phyloP scores from a whole-genome alignment of 495 filamentous ascomycete genomes.

The Astrocystis sublimbata region DNA sequence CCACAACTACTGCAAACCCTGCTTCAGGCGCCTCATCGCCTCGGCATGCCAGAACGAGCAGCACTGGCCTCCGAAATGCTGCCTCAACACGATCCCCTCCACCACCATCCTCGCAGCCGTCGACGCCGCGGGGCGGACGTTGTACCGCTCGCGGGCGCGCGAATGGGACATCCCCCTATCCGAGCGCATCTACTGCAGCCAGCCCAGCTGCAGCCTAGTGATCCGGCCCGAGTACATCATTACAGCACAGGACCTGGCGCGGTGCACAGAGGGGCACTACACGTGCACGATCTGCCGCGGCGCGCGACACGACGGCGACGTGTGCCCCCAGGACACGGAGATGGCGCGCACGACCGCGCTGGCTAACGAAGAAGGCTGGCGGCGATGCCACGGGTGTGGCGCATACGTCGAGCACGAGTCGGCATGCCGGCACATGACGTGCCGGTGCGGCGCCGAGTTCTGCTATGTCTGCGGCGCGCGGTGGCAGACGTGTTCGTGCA shows the following conservation, averaged over 20 bases:
- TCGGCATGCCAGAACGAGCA: constrained; percentile 38
- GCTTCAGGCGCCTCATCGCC: constrained; percentile 43
- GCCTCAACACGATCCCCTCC: constrained; percentile 39
- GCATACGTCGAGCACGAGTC: constrained; percentile 43
- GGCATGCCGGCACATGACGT: constrained; percentile 57
- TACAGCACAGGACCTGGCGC: constrained; percentile 24
- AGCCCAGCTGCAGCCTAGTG: constrained; percentile 34
- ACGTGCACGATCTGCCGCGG: constrained; percentile 41
- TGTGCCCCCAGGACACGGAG: constrained; percentile 39
- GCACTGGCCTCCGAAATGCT: constrained; percentile 51
- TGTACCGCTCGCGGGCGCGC: constrained; percentile 31
- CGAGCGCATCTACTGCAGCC: constrained; percentile 42
- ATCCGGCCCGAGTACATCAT: constrained; percentile 30
- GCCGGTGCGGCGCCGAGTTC: constrained; percentile 51
- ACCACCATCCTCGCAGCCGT: constrained; percentile 34
- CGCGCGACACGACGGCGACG: constrained; percentile 28
- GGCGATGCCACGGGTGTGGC: constrained; percentile 29
- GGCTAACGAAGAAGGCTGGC: constrained; percentile 45
- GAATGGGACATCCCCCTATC: constrained; percentile 40
- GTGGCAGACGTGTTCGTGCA: constrained; percentile 42
- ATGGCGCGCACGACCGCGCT: constrained; percentile 34
- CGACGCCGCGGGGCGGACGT: constrained; percentile 18
- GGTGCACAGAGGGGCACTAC: constrained; percentile 37
- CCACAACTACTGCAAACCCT: constrained; percentile 44
- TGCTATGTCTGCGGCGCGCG: constrained; percentile 51